Percentiles rank a stretch among this genome's conserved stretches.
Evolutionary conservation across 2,329 filamentous ascomycete genomes (phyloP).

Genomic region (Herpotrichia juniperi): DNA sequence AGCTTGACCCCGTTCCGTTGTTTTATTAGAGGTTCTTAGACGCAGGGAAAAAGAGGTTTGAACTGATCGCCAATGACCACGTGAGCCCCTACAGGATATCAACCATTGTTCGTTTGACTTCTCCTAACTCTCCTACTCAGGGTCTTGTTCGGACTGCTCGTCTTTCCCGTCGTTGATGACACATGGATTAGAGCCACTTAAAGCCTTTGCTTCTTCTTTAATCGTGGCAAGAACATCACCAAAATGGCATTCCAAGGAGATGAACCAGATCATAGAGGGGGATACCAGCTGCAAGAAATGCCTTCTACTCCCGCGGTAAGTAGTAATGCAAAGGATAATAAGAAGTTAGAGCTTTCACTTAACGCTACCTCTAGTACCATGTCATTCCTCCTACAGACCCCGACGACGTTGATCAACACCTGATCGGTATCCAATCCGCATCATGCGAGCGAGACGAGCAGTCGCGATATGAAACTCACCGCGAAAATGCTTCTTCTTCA

Average conservation of each 20-base stretch:
- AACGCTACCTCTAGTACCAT: background rate
- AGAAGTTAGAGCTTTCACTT: background rate
- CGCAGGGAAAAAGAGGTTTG: background rate
- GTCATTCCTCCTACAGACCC: background rate
- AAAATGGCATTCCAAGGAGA: background rate
- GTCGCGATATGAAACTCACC: background rate
- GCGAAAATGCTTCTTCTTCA: background rate
- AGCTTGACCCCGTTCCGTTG: background rate
- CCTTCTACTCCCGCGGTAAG: background rate
- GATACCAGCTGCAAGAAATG: background rate
- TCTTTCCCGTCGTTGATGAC: background rate
- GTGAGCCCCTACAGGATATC: too few relatives aligned
- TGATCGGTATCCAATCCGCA: background rate
- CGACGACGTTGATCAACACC: background rate
- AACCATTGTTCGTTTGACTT: too few relatives aligned
- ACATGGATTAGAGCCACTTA: background rate
- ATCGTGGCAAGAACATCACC: background rate
- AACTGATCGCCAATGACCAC: too few relatives aligned
- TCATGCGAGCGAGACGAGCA: background rate
- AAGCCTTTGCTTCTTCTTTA: background rate
- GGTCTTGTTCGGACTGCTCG: too few relatives aligned
- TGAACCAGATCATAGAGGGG: background rate
- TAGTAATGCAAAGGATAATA: background rate
- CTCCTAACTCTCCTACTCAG: too few relatives aligned
- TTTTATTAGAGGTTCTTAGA: background rate